Conservation (phyloP, 768 basidiomycete genomes). For the Auricularia sp. region DNA sequence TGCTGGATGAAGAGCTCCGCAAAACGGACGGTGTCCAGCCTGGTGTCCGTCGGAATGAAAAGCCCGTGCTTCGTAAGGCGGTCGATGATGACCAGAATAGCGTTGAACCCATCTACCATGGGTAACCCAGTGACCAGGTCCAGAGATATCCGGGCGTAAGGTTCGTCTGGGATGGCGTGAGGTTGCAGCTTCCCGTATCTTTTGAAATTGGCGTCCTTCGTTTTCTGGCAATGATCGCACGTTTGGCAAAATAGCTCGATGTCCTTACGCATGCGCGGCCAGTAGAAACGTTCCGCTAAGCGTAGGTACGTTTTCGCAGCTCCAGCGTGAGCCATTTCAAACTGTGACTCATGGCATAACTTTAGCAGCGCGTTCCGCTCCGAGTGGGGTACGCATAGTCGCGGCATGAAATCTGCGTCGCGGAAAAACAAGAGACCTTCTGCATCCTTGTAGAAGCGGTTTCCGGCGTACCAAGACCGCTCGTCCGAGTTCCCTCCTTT, state of each 20-base stretch:
- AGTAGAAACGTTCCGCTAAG: conserved; percentile 2
- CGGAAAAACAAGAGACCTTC: too few relatives aligned
- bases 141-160: conserved; percentile 11
- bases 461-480: too few relatives aligned
- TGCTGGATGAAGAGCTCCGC: neutral
- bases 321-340: conserved; percentile 8
- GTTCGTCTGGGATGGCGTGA: conserved; percentile 6
- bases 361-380: neutral
- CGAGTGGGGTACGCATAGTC: conserved; percentile 8
- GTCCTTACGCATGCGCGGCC: conserved; percentile 10
- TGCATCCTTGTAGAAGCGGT: too few relatives aligned
- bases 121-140: conserved; percentile 7
- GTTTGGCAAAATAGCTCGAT: conserved; percentile 3
- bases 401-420: too few relatives aligned
- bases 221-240: conserved; percentile 13
- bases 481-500: too few relatives aligned
- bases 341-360: conserved; percentile 5
- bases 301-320: conserved; percentile 6
- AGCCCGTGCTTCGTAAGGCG: conserved; percentile 11
- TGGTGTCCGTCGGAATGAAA: conserved; percentile 12
- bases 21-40: conserved; percentile 1
- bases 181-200: conserved; percentile 6
- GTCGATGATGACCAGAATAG: conserved; percentile 17
- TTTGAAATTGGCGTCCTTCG: conserved; percentile 5
- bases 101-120: conserved; percentile 8